phyloP scores from a whole-genome alignment of 2,329 filamentous ascomycete genomes.

The Aspergillus neotritici region DNA sequence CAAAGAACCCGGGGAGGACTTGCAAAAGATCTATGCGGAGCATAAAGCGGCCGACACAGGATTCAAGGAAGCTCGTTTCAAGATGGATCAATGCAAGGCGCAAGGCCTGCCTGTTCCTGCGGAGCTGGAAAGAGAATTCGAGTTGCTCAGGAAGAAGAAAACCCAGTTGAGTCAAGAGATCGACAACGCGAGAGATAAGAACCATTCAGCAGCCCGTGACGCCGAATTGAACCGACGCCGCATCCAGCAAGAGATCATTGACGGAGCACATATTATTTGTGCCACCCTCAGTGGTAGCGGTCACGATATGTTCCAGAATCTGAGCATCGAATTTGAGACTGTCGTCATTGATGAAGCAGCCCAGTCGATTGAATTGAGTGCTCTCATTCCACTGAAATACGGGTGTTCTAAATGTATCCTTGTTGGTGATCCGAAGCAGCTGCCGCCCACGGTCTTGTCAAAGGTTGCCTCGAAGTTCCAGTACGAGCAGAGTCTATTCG shows the following conservation, averaged over 20 bases:
- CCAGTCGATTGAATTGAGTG: constrained; percentile 95
- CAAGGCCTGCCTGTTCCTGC: constrained; percentile 40
- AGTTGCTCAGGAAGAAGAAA: constrained; percentile 71
- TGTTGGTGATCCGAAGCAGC: constrained; percentile 94
- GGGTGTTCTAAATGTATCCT: constrained; percentile 94
- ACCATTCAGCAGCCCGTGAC: constrained; percentile 74
- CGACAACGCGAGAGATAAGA: constrained; percentile 78
- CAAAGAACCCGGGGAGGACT: constrained; percentile 45
- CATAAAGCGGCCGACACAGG: constrained; percentile 59
- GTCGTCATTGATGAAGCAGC: constrained; percentile 98
- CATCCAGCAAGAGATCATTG: constrained; percentile 85
- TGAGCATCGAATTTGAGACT: constrained; percentile 96
- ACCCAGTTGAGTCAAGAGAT: constrained; percentile 73
- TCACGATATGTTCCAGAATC: constrained; percentile 92
- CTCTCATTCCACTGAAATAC: constrained; percentile 94
- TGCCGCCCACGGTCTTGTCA: constrained; percentile 92
- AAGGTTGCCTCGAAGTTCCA: constrained; percentile 87
- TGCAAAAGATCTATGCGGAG: constrained; percentile 64
- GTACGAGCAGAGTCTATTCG: constrained; percentile 97
- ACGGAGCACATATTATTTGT: constrained; percentile 87
- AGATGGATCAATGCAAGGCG: constrained; percentile 62
- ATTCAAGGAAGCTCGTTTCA: constrained; percentile 64
- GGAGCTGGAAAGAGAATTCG: constrained; percentile 67
- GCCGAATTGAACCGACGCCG: constrained; percentile 77
- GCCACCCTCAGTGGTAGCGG: constrained; percentile 92